Evolutionary conservation across 306 rosid genomes (phyloP), one percentile per base, ranked within the genome.

Genomic region (Lablab purpureus): DNA sequence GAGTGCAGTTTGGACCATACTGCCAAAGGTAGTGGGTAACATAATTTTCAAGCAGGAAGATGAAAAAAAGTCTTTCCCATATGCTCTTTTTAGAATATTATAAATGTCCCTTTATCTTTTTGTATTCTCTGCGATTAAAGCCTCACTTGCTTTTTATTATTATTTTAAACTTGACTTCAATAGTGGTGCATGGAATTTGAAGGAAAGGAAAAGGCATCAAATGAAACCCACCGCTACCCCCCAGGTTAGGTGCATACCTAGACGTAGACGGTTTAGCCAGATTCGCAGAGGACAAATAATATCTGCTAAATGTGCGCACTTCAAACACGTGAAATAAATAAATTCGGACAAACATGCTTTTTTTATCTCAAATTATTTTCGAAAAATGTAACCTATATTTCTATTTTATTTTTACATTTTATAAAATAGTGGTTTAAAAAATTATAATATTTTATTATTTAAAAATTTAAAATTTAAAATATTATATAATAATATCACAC

Each of bases 1-100:
- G 74, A 82, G 43, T 82, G 69, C 40, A 60, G 50, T 47, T 75
- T 76, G 67, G 58, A 34, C 66, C 85, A 27, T 17, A 75, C 32
- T 73, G 49, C 37, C 47, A 70, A 49, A 76, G 59, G 69, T 65
- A 77, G 67, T 70, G 78, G 83, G 67, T 18, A 36, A 73, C 69
- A 79, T 74, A 76, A 63, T 83, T 83, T 79, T 79, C 30, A 21
- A 40, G 3, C 27, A 64, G 32, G 63, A 55, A 25, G 66, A 27
- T 14, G 11, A 40, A 4, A 63, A n/a, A 71, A 76, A 54, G 58
- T 23, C 76, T 28, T 52, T 65, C 14, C 30, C 75, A 50, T 62
- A 8, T 49, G 55, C 30, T 79, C 46, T 75, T 73, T 76, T 34
- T 25, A 7, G 4, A 47, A n/a, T 58, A 56, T 58, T 78, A 78